Conservation (phyloP, 352 stramenopile species). For the Globisporangium acanthophoron region DNA sequence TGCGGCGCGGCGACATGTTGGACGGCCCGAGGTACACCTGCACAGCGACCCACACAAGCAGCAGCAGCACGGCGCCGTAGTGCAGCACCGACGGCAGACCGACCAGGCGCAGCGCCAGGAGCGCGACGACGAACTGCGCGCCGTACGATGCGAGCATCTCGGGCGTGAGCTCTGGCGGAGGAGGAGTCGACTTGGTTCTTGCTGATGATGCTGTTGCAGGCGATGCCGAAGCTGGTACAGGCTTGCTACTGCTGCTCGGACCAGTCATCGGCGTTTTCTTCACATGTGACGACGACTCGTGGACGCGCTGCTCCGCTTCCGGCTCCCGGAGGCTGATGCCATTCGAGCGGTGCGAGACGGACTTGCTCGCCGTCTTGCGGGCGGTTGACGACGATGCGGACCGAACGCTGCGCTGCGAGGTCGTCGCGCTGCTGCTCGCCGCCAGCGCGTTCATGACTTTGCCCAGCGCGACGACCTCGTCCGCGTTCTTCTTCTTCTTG, state of each 20-base stretch:
- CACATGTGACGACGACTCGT: neutral
- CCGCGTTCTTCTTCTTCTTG: conserved; percentile 40
- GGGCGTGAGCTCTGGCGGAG: conserved; percentile 10
- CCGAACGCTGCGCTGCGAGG: neutral
- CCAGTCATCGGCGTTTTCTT: neutral
- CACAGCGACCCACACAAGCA: conserved; percentile 48
- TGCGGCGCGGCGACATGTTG: conserved; percentile 48
- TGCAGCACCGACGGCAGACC: conserved; percentile 40
- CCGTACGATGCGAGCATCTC: conserved; percentile 37
- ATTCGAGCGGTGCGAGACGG: neutral
- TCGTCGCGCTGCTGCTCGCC: neutral
- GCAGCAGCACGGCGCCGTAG: conserved; percentile 28
- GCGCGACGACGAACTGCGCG: conserved; percentile 44
- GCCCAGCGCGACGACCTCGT: conserved; percentile 25
- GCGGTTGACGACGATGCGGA: neutral
- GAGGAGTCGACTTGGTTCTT: neutral
- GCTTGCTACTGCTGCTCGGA: neutral
- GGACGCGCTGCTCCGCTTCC: conserved; percentile 3
- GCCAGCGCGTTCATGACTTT: conserved; percentile 39
- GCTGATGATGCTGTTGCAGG: neutral
- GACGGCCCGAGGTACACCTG: conserved; percentile 55
- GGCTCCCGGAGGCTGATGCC: conserved; percentile 1
- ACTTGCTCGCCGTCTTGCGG: conserved; percentile 3
- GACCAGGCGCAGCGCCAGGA: conserved; percentile 41
- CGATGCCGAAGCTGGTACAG: neutral